Conservation (phyloP, 179 eudicot genomes). For the Beta corolliflora region DNA sequence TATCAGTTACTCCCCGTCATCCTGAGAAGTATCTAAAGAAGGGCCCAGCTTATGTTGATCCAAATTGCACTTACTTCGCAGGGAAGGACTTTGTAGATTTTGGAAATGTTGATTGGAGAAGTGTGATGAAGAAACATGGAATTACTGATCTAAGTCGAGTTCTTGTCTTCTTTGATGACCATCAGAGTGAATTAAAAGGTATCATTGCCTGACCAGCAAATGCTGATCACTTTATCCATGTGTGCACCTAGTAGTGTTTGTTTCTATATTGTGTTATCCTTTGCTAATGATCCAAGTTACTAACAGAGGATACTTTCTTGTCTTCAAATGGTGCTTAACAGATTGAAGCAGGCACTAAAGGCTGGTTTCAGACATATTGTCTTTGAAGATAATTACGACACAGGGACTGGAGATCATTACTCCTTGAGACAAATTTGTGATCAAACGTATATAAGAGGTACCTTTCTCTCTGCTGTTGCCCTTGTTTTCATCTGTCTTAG, state of each 20-base stretch:
- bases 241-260: neutral
- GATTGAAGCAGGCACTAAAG: constrained; percentile 92
- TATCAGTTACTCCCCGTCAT: constrained; percentile 91
- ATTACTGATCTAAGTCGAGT: constrained; percentile 68
- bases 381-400: constrained; percentile 98
- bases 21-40: constrained; percentile 91
- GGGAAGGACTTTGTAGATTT: constrained; percentile 95
- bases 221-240: neutral
- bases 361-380: constrained; percentile 93
- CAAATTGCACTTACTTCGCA: constrained; percentile 92
- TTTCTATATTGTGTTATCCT: neutral
- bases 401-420: constrained; percentile 99
- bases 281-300: constrained; percentile 16
- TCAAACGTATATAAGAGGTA: constrained; percentile 92
- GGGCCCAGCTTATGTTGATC: constrained; percentile 97
- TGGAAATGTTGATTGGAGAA: constrained; percentile 86
- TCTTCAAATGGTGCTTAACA: constrained; percentile 29
- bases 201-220: constrained; percentile 18
- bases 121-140: constrained; percentile 74
- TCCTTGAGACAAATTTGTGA: constrained; percentile 97
- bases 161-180: constrained; percentile 94
- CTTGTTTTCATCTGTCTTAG: neutral
- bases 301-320: constrained; percentile 18
- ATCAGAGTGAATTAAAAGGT: constrained; percentile 97
- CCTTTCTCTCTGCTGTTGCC: neutral